phyloP scores from a whole-genome alignment of 202 grass and related monocot species.

The Panicum hallii region DNA sequence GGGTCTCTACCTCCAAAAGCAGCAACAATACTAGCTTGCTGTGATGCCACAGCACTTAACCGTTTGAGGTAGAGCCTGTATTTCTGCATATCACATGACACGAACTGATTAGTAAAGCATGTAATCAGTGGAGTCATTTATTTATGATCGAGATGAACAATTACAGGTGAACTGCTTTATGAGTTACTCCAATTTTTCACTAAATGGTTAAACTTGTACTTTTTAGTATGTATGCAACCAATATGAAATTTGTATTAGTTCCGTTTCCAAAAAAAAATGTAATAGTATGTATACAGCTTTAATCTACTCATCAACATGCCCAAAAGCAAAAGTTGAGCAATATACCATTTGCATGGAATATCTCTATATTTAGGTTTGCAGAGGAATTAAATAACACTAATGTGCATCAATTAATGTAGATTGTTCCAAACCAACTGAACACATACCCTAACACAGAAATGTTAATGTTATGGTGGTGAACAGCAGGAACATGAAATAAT shows the following conservation, averaged over 20 bases:
- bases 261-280: no score
- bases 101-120: constrained; percentile 29
- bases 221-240: not conserved
- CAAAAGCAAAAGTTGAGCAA: not conserved
- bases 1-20: constrained; percentile 85
- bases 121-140: not conserved
- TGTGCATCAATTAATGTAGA: not conserved
- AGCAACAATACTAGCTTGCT: constrained; percentile 85
- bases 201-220: not conserved
- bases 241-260: not conserved
- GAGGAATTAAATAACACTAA: not conserved
- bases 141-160: not conserved
- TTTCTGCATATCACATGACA: constrained; percentile 71
- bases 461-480: not conserved
- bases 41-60: constrained; percentile 75
- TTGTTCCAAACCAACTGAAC: constrained; percentile 17
- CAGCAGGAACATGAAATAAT: not conserved
- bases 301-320: not conserved
- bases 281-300: not conserved
- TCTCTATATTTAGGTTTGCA: not conserved
- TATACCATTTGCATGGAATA: constrained; percentile 6
- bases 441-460: not conserved
- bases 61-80: constrained; percentile 96
- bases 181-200: not conserved
- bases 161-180: constrained; percentile 9